Evolutionary conservation across 2,329 filamentous ascomycete genomes (phyloP).

Genomic region (Cryoendolithus antarcticus): DNA sequence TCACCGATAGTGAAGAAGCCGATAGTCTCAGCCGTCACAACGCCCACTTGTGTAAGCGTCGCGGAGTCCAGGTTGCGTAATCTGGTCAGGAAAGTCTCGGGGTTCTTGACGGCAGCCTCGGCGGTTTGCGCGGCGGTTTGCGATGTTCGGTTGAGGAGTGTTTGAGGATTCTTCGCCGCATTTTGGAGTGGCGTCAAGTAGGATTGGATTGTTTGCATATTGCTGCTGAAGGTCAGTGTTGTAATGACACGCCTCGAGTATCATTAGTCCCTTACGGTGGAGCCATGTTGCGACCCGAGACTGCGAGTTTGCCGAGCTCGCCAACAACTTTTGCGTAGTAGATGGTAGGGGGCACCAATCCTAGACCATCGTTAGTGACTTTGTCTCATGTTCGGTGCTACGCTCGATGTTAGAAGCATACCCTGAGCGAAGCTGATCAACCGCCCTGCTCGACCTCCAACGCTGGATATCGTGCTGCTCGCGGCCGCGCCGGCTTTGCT

Average conservation of each 20-base stretch:
- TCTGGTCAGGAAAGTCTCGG: constrained; percentile 41
- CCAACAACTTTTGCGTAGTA: constrained; percentile 87
- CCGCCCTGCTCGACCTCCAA: constrained; percentile 73
- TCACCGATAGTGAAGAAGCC: constrained; percentile 98
- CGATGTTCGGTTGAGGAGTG: constrained; percentile 33
- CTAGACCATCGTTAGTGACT: constrained; percentile 34
- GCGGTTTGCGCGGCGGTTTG: constrained; percentile 20
- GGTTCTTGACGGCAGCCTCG: constrained; percentile 43
- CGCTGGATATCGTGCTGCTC: constrained; percentile 54
- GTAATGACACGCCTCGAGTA: background rate
- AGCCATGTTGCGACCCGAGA: constrained; percentile 78
- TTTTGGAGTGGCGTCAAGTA: constrained; percentile 70
- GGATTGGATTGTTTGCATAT: constrained; percentile 67
- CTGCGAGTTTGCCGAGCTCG: constrained; percentile 79
- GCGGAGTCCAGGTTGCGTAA: constrained; percentile 58
- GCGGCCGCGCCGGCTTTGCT: constrained; percentile 58
- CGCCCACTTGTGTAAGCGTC: constrained; percentile 60
- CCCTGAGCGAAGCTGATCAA: constrained; percentile 73
- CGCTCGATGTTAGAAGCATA: constrained; percentile 25
- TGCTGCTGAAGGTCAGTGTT: constrained; percentile 38
- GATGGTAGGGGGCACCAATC: constrained; percentile 69
- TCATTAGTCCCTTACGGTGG: constrained; percentile 65
- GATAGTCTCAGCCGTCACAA: constrained; percentile 73
- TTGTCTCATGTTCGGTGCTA: too few relatives aligned
- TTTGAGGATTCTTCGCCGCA: constrained; percentile 54